Base-by-base conservation (phyloP, 768 basidiomycete species). In the Thelephora aurantiotincta region DNA sequence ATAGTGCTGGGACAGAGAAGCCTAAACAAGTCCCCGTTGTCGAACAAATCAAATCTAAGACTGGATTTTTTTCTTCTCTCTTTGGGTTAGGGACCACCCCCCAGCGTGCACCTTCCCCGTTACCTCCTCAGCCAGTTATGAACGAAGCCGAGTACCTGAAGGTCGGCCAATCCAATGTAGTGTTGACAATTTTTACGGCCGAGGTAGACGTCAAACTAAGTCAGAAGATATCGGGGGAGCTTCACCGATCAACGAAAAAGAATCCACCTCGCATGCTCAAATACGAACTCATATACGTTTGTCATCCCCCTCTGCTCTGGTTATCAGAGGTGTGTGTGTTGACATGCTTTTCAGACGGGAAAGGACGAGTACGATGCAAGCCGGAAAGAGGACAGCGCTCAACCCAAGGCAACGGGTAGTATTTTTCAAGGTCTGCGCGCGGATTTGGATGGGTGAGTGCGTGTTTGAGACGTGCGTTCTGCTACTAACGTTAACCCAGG, bases 161-260 rank as follows among this genome's bases (percentile, higher is more conserved):
- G 35, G 58, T 72, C 26, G 69, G 68, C 44, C 69, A 73, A 46
- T 76, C 75, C 0, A 74, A 67, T 50, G 77, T 87, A 22, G 64
- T 71, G 1, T 57, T 87, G 47, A 73, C 77, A 1, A 73, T 85
- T 37, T 84, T 78, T 57, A 72, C 79, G 7, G 82, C 80, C 2
- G 70, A 78, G 34, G 73, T 86, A 12, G 70, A 72, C 41, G 80
- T 88, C 16, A 70, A 64, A 37, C 60, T 87, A 14, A 77, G 77
- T 51, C 71, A 75, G 61, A 85, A 82, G 57, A 65, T 83, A 43
- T 68, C 75, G 1, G 61, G 67, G 7, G 94, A 97, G 61, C 67
- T 98, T 33, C 74, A 84, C 50, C 71, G 94, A 50, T 87, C 90
- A 0, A 99, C 93, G 11, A 97, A 97, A 74, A 99, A 99, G 69